A percentile compares a stretch with the other conserved stretches of the same genome.
Evolutionary conservation across 305 asterid genomes (phyloP).

Genomic region (Fraxinus ornus): DNA sequence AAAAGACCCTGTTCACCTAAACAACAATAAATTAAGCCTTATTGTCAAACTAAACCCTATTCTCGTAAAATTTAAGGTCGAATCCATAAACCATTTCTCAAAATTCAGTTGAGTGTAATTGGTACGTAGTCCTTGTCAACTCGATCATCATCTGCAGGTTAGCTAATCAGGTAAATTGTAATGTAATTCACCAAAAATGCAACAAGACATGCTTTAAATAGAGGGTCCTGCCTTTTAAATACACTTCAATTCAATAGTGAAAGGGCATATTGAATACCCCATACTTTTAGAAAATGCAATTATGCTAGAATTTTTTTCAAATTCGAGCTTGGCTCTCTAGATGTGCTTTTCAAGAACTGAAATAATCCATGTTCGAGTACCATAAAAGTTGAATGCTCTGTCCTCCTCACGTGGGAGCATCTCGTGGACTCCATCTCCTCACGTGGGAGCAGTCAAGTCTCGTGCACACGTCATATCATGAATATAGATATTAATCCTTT

Average conservation of each 20-base stretch:
- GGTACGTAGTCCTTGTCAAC: not conserved
- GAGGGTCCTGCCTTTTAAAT: not conserved
- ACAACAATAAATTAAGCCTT: not conserved
- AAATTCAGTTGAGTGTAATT: not conserved
- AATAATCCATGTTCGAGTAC: not conserved
- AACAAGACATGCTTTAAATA: not conserved
- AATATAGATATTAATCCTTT: too few species aligned
- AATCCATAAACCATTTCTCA: not conserved
- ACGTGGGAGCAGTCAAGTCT: not conserved
- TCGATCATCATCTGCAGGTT: not conserved
- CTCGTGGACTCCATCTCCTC: not conserved
- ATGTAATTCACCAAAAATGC: not conserved
- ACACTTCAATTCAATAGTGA: not conserved
- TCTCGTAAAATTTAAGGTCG: not conserved
- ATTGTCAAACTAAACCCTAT: not conserved
- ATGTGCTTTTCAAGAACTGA: not conserved
- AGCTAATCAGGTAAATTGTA: not conserved
- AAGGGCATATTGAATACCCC: not conserved
- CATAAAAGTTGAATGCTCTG: not conserved
- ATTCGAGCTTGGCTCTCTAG: not conserved
- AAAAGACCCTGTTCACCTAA: not conserved
- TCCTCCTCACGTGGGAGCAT: not conserved
- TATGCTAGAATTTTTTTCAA: too few species aligned
- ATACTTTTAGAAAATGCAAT: not conserved
- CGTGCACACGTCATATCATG: not conserved